Base-by-base conservation (phyloP, 495 filamentous ascomycete species). In the Trichoderma orchidacearum region DNA sequence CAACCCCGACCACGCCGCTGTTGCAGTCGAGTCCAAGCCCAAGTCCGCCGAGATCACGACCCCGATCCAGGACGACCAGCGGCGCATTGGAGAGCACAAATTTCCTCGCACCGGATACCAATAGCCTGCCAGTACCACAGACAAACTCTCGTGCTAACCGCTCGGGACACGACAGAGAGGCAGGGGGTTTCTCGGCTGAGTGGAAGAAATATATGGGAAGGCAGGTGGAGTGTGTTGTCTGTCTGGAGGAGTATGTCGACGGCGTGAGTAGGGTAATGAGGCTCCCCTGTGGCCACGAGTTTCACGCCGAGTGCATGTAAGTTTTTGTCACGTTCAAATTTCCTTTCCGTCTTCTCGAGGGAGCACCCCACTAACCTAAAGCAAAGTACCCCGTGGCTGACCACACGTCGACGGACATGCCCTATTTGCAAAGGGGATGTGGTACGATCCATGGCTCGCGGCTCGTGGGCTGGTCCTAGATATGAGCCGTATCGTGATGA, bases 381-480 rank as follows among this genome's bases (percentile, higher is more conserved):
- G 51, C 32, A 51, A 61, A 97, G 92, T 66, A 97, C 93, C 13
- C 94, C 94, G n/a, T 98, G 93, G 93, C 73, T 98, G 31, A 95
- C 89, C 9, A 96, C 91, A 30, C 85, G 91, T 36, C 87, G 91
- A 54, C 83, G 93, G 60, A 97, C 94, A 27, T 98, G 93, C 62
- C 93, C 93, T 5, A 97, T 98, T 41, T 98, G 93, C 75, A 97
- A 97, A 68, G 90, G 89, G 27, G 93, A 98, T 62, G 94, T 98
- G 30, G 93, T 97, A 57, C 74, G 66, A 34, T 76, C 74, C 34
- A 69, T 79, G 56, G 81, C 72, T 35, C 75, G 70, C 53, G 75
- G 70, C 17, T 67, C 70, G 29, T 62, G 68, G n/a, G 69, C 70
- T 11, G 64, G 65, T 55, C 70, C 72, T 51, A 60, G 68, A 18